Evolutionary conservation across 2,329 filamentous ascomycete genomes (phyloP), one percentile per base, ranked within the genome.

Genomic region (Xylaria hypoxylon): DNA sequence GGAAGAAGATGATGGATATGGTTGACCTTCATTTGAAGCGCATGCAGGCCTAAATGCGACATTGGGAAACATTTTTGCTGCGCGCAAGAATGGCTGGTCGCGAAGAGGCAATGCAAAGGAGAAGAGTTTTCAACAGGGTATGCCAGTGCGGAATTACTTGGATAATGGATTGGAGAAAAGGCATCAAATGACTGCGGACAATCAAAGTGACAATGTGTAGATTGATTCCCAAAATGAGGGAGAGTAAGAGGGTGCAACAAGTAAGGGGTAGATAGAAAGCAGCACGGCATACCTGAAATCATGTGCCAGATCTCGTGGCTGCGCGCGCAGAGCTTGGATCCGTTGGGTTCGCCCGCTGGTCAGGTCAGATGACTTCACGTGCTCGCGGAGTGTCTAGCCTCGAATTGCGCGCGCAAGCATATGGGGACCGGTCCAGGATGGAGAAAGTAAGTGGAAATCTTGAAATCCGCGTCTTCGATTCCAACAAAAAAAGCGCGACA

Each of bases 321-420:
- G 71, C 72, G 68, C 62, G 60, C 63, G 62, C 60, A 51, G 63
- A 74, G 71, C 70, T 73, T 75, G 70, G 72, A 73, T 73, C 62
- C 71, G 57, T 70, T 71, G 68, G 71, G 67, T 66, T 66, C 62
- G 62, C 31, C 65, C 53, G 66, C 66, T 70, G 73, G 74, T 71
- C 74, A 75, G 73, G 74, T 75, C 74, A 75, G 74, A 74, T 75
- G 74, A 75, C 74, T 76, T 76, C 74, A 75, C 74, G 73, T 76
- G 74, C 72, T 74, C 70, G 72, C 70, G 66, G 70, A 69, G 65
- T 73, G 47, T 65, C 65, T 71, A 73, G 73, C 64, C 71, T 75
- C 67, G 73, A 74, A 74, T 64, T 65, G 64, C 70, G 68, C 72
- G 70, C 70, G 70, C 70, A 67, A 70, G 68, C 70, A 63, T 72